Evolutionary conservation across 179 eudicot genomes (phyloP).

Genomic region (Drosera spatulata): DNA sequence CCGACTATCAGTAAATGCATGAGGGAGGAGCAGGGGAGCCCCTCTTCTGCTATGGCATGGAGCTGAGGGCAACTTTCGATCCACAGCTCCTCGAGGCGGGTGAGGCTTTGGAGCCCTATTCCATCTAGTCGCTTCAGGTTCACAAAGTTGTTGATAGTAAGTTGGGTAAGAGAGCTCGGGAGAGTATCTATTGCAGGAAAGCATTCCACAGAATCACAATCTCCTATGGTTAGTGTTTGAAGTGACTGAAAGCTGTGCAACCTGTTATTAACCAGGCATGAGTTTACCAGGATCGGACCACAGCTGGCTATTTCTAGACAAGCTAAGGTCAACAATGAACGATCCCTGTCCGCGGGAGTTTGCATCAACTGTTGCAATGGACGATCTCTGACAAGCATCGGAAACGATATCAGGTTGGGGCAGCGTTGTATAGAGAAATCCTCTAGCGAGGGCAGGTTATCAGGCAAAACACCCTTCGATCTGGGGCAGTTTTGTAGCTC

Average conservation of each 20-base stretch:
- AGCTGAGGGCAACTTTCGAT: slow-evolving; percentile 8
- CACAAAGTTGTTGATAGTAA: neutral
- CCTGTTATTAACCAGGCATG: slow-evolving; percentile 1
- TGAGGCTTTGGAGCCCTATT: slow-evolving; percentile 8
- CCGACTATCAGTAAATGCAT: no score
- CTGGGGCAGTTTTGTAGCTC: slow-evolving; percentile 11
- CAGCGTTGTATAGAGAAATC: slow-evolving; percentile 4
- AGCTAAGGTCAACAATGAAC: neutral
- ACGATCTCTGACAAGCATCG: neutral
- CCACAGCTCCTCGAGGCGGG: slow-evolving; percentile 6
- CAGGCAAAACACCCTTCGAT: slow-evolving; percentile 11
- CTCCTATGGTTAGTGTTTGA: neutral
- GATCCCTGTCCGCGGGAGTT: neutral
- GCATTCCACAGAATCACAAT: slow-evolving; percentile 8
- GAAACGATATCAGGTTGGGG: neutral
- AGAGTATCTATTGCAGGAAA: neutral
- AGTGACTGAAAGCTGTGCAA: neutral
- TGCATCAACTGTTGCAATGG: slow-evolving; percentile 10
- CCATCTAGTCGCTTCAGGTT: slow-evolving; percentile 9
- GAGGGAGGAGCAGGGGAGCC: neutral
- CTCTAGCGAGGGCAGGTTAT: slow-evolving; percentile 2
- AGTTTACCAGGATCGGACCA: neutral
- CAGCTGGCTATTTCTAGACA: neutral
- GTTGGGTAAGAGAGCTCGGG: slow-evolving; percentile 3
- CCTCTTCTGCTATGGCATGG: slow-evolving; percentile 13